phyloP scores from a whole-genome alignment of 2,329 filamentous ascomycete species.

The Pezizomycotina sp. region DNA sequence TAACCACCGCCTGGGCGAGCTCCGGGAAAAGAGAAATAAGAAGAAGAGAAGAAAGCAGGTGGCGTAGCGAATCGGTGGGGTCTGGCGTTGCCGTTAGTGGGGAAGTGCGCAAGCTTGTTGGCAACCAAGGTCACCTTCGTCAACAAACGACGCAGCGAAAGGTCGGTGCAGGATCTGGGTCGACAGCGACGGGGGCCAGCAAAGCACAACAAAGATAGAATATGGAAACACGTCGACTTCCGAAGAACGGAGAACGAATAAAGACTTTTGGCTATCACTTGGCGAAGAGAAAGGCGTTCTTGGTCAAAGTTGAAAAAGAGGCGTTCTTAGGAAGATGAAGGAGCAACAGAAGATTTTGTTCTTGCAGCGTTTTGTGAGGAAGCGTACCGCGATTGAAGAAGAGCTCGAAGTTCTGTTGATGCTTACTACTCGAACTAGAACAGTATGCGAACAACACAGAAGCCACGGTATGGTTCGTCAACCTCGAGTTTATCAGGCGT shows the following conservation, averaged over 20 bases:
- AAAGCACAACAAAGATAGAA: conserved; percentile 50
- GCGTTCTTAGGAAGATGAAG: conserved; percentile 99
- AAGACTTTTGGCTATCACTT: conserved; percentile 91
- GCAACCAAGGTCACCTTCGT: conserved; percentile 27
- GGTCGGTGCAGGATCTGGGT: conserved; percentile 26
- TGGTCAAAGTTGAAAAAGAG: conserved; percentile 97
- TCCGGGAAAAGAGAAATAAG: conserved; percentile 31
- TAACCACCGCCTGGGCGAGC: conserved; percentile 28
- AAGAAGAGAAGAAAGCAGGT: conserved; percentile 46
- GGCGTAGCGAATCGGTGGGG: conserved; percentile 10
- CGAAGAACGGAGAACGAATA: conserved; percentile 91
- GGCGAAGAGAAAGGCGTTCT: conserved; percentile 79
- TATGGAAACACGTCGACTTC: conserved; percentile 94
- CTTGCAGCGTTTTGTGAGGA: conserved; percentile 89
- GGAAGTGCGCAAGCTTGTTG: conserved; percentile 26
- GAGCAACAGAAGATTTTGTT: conserved; percentile 99
- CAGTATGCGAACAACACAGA: conserved; percentile 84
- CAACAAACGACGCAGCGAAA: too few relatives aligned
- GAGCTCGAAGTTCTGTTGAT: conserved; percentile 90
- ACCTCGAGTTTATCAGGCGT: too few relatives aligned
- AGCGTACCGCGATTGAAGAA: conserved; percentile 92
- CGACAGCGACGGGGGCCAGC: neutral
- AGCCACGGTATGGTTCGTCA: too few relatives aligned
- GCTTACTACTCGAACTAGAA: conserved; percentile 97
- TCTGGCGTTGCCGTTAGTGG: neutral